These are phyloP conservation scores for Hippophae rhamnoides DNA, from an alignment of 306 rosid species.

Conservation along the genomic window DNA sequence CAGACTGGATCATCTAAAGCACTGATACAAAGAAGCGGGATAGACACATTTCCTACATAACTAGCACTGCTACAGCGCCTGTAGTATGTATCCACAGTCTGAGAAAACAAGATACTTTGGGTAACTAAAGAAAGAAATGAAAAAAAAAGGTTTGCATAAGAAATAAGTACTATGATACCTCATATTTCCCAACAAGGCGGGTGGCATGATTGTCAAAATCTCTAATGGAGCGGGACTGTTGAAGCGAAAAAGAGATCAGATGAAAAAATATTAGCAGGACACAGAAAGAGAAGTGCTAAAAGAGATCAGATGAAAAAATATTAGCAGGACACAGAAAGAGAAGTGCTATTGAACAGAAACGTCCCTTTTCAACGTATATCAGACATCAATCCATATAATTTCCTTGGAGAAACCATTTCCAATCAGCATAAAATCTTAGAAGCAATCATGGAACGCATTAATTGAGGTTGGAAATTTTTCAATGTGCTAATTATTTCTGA, in stretches of 20 bases:
- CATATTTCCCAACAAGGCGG: conserved; percentile 75
- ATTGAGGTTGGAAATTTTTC: too few relatives aligned
- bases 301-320: conserved; percentile 9
- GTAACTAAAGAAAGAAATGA: conserved; percentile 3
- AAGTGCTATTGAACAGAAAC: not conserved
- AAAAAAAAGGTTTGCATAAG: not conserved
- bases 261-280: not conserved
- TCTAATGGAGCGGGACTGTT: conserved; percentile 72
- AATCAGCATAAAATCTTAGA: too few relatives aligned
- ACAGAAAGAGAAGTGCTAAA: not conserved
- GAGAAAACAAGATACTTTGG: conserved; percentile 27
- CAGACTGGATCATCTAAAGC: conserved; percentile 96
- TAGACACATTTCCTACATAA: conserved; percentile 66
- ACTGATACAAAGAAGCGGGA: conserved; percentile 87
- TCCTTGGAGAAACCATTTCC: too few relatives aligned
- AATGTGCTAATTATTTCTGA: too few relatives aligned
- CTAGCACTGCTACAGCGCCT: conserved; percentile 69
- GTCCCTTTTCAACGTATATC: not conserved
- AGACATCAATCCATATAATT: too few relatives aligned
- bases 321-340: not conserved
- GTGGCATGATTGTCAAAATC: conserved; percentile 90
- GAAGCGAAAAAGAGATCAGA: conserved; percentile 22
- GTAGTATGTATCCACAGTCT: conserved; percentile 92
- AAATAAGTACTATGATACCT: conserved; percentile 37
- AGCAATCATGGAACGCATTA: too few relatives aligned